Evolutionary conservation across 2,329 filamentous ascomycete species (phyloP).

Genomic region (Penicillium sp.): DNA sequence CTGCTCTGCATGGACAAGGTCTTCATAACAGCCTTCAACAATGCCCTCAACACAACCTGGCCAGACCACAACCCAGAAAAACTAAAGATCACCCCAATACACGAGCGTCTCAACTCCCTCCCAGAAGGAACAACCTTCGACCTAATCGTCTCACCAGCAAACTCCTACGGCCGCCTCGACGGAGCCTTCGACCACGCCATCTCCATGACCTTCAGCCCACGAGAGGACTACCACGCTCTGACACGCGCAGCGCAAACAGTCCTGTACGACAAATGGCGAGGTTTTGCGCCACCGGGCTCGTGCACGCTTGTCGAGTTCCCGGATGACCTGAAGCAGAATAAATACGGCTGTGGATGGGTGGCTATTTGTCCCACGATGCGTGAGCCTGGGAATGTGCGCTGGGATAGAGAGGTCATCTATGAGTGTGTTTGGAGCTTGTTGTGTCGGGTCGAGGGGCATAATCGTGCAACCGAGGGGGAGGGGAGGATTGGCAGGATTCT

Average conservation of each 20-base stretch:
- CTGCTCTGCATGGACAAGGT: conserved; percentile 37
- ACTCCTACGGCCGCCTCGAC: conserved; percentile 48
- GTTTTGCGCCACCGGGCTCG: conserved; percentile 45
- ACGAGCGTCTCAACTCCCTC: conserved; percentile 35
- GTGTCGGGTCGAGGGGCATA: conserved; percentile 43
- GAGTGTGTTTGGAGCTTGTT: conserved; percentile 48
- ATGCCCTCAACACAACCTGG: conserved; percentile 26
- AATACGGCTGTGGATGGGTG: conserved; percentile 39
- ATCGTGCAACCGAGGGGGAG: conserved; percentile 20
- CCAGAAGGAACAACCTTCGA: conserved; percentile 36
- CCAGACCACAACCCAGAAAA: conserved; percentile 27
- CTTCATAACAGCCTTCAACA: conserved; percentile 37
- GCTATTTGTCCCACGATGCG: conserved; percentile 50
- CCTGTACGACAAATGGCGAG: conserved; percentile 43
- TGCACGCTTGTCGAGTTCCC: conserved; percentile 45
- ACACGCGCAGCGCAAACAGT: conserved; percentile 39
- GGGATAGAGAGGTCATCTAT: conserved; percentile 49
- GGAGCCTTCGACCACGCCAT: conserved; percentile 51
- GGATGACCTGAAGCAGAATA: conserved; percentile 32
- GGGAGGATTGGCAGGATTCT: conserved; percentile 38
- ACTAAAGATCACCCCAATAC: conserved; percentile 30
- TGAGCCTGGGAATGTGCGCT: conserved; percentile 36
- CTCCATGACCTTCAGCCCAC: conserved; percentile 39
- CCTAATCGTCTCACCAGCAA: conserved; percentile 47
- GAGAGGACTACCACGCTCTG: conserved; percentile 41